Percentiles rank a stretch among this genome's conserved stretches.
Evolutionary conservation across 441 rosid species (phyloP).

Genomic region (Erodium chrysanthum): DNA sequence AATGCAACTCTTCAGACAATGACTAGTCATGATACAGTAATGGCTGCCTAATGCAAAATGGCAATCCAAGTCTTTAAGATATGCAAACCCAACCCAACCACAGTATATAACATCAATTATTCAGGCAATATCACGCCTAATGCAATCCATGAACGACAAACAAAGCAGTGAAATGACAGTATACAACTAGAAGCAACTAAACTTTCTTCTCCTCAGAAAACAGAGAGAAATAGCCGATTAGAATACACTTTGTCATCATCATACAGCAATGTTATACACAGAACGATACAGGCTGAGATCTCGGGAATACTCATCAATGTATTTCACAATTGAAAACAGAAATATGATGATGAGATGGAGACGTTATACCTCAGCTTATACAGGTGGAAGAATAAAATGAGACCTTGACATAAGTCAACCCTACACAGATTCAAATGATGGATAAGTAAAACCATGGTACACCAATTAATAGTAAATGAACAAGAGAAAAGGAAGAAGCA

Average conservation of each 20-base stretch:
- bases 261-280: neutral
- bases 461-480: neutral
- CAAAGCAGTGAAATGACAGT: no score
- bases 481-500: neutral
- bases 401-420: neutral
- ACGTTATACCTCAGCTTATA: constrained; percentile 12
- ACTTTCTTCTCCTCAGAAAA: no score
- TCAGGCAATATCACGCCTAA: no score
- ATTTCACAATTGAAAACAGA: neutral
- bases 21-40: no score
- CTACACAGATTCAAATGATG: constrained; percentile 11
- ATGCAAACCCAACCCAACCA: no score
- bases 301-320: neutral
- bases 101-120: no score
- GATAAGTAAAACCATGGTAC: constrained; percentile 11
- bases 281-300: neutral
- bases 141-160: no score
- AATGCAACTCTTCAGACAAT: no score
- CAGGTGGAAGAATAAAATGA: neutral
- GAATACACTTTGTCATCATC: neutral
- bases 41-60: no score
- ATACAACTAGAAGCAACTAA: no score
- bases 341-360: neutral
- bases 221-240: no score
- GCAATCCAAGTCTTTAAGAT: no score